phyloP scores from a whole-genome alignment of 495 filamentous ascomycete genomes.

The Daldinia loculata region DNA sequence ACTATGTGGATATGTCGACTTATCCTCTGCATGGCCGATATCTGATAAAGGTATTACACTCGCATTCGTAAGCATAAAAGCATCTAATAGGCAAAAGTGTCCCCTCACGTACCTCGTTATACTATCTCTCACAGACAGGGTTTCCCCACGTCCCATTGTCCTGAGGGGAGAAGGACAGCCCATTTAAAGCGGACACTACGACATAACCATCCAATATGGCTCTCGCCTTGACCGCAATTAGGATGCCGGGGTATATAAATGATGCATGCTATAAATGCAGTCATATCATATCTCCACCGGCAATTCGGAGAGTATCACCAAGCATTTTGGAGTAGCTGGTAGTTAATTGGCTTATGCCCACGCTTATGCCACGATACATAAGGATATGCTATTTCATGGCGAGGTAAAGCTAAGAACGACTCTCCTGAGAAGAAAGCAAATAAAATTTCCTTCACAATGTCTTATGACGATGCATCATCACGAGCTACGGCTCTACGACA shows the following conservation, averaged over 20 bases:
- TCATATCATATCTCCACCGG: constrained; percentile 18
- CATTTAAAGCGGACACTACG: constrained; percentile 21
- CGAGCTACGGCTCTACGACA: constrained; percentile 37
- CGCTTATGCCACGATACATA: background rate
- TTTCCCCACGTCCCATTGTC: constrained; percentile 32
- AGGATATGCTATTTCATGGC: background rate
- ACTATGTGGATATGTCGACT: background rate
- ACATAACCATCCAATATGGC: constrained; percentile 14
- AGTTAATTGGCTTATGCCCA: constrained; percentile 1
- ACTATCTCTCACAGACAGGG: constrained; percentile 20
- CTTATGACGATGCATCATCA: constrained; percentile 30
- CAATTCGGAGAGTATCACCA: constrained; percentile 19
- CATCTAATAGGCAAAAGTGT: constrained; percentile 26
- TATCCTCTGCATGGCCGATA: too few relatives aligned
- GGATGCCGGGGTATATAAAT: constrained; percentile 15
- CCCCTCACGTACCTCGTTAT: constrained; percentile 5
- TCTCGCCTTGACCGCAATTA: background rate
- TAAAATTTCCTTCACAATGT: constrained; percentile 13
- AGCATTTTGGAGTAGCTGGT: background rate
- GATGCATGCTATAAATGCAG: constrained; percentile 14
- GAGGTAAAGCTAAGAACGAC: background rate
- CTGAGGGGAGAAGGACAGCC: constrained; percentile 11
- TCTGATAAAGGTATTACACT: constrained; percentile 13
- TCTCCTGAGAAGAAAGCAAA: background rate
- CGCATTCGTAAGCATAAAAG: constrained; percentile 9